Evolutionary conservation across 164 flowering plant genomes (phyloP).

Genomic region (Protea cynaroides): DNA sequence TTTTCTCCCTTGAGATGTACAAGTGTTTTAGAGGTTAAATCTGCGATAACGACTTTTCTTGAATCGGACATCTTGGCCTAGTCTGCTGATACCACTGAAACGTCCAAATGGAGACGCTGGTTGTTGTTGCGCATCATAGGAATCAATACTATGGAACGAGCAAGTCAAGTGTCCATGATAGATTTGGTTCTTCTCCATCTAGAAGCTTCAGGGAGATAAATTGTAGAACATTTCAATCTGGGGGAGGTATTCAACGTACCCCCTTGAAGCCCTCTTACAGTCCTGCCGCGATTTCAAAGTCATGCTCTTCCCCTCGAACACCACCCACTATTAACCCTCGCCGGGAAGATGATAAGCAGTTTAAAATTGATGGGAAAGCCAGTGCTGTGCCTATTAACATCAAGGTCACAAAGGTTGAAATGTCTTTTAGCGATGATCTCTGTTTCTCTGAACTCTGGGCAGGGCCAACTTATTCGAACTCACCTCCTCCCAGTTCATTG

Average conservation of each 20-base stretch:
- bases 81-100: neutral
- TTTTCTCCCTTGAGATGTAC: neutral
- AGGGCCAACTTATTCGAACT: conserved; percentile 75
- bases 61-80: neutral
- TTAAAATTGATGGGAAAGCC: conserved; percentile 16
- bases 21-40: neutral
- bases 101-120: conserved; percentile 58
- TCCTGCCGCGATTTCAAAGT: conserved; percentile 20
- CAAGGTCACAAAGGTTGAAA: conserved; percentile 12
- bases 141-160: conserved; percentile 40
- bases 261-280: conserved; percentile 29
- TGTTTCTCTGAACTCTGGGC: conserved; percentile 60
- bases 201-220: conserved; percentile 42
- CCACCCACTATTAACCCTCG: conserved; percentile 13
- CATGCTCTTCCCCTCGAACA: conserved; percentile 25
- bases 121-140: conserved; percentile 53
- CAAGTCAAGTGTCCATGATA: conserved; percentile 20
- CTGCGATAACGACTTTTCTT: neutral
- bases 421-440: conserved; percentile 22
- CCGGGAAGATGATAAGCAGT: conserved; percentile 9
- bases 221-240: conserved; percentile 54
- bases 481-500: conserved; percentile 94
- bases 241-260: conserved; percentile 51
- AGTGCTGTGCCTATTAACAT: conserved; percentile 31
- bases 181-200: conserved; percentile 33